Evolutionary conservation across 1,139 yeast genomes (phyloP), one percentile per base, ranked within the genome.

Genomic region (Eremothecium sinecaudum): DNA sequence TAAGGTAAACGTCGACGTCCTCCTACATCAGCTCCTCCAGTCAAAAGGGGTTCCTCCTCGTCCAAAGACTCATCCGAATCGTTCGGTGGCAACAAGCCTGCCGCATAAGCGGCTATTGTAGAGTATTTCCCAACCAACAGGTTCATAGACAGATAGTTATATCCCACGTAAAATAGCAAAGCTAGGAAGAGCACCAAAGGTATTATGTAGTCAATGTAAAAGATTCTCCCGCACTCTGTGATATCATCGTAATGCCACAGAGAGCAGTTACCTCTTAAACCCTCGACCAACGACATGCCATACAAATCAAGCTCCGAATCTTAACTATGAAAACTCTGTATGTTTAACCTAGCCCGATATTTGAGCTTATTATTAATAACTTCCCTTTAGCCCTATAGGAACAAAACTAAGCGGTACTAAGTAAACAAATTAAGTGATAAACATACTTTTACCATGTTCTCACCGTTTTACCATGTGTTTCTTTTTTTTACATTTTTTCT

Each of bases 211-310:
- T 44, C 41, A 23, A 48, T 39, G 33, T 43, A 44, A 30, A 38
- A 35, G 12, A 37, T 42, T 24, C 53, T 40, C 13, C 51, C 51
- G 34, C 47, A 47, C 30, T 41, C 38, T 4, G 52, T 45, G 22
- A 48, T 37, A 33, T 48, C 53, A 32, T 48, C 53, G 25, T 41
- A 45, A 20, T 35, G 28, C 53, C 53, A 48, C 27, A 46, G 40
- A 28, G 38, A 41, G 35, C 46, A 40, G 20, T 21, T 8, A 10
- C 21, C 21, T 19, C 21, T 19, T 7, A 19, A 19, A 19, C 7
- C 21, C 7, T 19, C 21, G 7, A 19, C 21, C 10, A 19, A 19
- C n/a, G n/a, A n/a, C n/a, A n/a, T n/a, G n/a, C n/a, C n/a, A n/a
- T n/a, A n/a, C n/a, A n/a, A n/a, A n/a, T n/a, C n/a, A n/a, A n/a